A percentile compares a stretch with the other conserved stretches of the same genome.
These are phyloP conservation scores for Malus asiatica DNA, from an alignment of 306 rosid genomes.

Conservation along the genomic window DNA sequence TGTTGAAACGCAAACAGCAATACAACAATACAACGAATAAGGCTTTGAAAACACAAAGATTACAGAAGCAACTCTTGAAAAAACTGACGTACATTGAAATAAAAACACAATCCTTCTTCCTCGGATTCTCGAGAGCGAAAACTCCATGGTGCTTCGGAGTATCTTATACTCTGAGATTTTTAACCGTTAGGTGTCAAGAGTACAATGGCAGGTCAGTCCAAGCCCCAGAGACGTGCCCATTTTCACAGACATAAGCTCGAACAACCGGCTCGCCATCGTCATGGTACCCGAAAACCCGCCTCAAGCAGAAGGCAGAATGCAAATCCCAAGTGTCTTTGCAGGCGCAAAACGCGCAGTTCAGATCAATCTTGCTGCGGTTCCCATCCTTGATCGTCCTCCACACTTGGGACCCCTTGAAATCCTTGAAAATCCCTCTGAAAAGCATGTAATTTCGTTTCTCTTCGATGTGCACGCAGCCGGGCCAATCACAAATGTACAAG, in stretches of 20 bases:
- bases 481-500: slow-evolving; percentile 84
- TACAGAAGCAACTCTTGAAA: neutral
- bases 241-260: slow-evolving; percentile 84
- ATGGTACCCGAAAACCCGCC: slow-evolving; percentile 67
- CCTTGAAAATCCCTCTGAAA: slow-evolving; percentile 77
- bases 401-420: slow-evolving; percentile 65
- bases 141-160: too few species aligned
- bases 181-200: slow-evolving; percentile 16
- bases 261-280: slow-evolving; percentile 96
- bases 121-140: neutral
- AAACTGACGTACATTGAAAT: neutral
- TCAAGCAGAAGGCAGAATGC: slow-evolving; percentile 78
- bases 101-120: neutral
- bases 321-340: slow-evolving; percentile 79
- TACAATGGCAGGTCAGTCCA: slow-evolving; percentile 90
- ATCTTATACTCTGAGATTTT: too few species aligned
- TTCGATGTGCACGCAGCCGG: slow-evolving; percentile 78
- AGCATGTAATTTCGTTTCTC: slow-evolving; percentile 75
- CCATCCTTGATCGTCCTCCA: slow-evolving; percentile 81
- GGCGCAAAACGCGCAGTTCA: slow-evolving; percentile 67
- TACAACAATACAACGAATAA: neutral
- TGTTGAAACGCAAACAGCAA: neutral
- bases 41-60: neutral
- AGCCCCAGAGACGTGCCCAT: slow-evolving; percentile 96
- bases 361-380: slow-evolving; percentile 45